Evolutionary conservation across 176 grass and related monocot species (phyloP).

Genomic region (Carex kokanica): DNA sequence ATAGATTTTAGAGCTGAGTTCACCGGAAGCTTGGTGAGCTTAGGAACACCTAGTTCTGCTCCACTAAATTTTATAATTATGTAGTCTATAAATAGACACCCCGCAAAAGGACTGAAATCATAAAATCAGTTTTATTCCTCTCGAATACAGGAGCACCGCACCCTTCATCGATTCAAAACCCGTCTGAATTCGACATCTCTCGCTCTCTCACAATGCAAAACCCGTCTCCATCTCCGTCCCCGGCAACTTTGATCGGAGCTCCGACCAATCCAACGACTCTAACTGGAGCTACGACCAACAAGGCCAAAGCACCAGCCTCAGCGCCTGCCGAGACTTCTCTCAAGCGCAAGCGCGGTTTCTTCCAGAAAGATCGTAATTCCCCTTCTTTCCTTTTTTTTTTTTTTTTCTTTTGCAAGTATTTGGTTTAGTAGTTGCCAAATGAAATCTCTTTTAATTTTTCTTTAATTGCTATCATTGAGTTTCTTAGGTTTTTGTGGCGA

Average conservation of each 20-base stretch:
- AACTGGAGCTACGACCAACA: not conserved
- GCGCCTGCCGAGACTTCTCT: slow-evolving; percentile 38
- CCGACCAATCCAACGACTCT: not conserved
- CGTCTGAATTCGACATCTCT: too few relatives aligned
- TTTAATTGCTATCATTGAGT: not conserved
- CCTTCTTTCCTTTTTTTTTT: not conserved
- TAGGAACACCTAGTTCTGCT: too few relatives aligned
- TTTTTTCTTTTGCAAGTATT: not conserved
- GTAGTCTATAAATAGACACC: too few relatives aligned
- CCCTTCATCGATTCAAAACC: too few relatives aligned
- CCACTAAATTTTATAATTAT: too few relatives aligned
- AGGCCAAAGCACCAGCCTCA: slow-evolving; percentile 23
- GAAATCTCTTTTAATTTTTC: not conserved
- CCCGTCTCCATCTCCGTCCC: not conserved
- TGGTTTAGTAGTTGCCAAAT: too few relatives aligned
- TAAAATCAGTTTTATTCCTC: too few relatives aligned
- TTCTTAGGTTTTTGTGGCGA: not conserved
- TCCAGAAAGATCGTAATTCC: slow-evolving; percentile 83
- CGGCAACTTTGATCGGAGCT: not conserved
- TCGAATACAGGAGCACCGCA: too few relatives aligned
- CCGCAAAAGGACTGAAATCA: too few relatives aligned
- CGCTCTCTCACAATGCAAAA: not conserved
- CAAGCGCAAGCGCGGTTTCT: slow-evolving; percentile 91
- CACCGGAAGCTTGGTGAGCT: too few relatives aligned
- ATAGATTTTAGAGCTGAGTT: too few relatives aligned